A percentile compares a stretch with the other conserved stretches of the same genome.
These are phyloP conservation scores for Perkinsus chesapeaki DNA, from an alignment of 169 alveolate genomes.

Conservation along the genomic window DNA sequence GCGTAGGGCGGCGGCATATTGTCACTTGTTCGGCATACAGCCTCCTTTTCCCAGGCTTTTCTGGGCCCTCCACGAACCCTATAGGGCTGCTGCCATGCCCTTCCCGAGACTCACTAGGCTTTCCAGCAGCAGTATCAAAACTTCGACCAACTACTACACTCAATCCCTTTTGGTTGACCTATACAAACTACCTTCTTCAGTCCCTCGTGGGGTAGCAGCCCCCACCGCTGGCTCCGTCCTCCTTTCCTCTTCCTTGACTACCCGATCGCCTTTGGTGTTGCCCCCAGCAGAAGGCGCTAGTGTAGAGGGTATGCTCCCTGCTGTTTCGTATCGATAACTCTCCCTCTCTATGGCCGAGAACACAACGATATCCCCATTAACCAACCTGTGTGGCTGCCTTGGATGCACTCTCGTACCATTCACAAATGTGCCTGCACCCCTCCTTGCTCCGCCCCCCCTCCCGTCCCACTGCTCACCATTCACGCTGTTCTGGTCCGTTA, in stretches of 20 bases:
- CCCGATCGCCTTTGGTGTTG: too few relatives aligned
- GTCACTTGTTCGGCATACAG: background rate
- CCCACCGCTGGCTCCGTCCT: too few relatives aligned
- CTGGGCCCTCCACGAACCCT: background rate
- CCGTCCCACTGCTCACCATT: background rate
- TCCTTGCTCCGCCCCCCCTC: background rate
- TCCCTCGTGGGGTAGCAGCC: too few relatives aligned
- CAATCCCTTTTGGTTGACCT: too few relatives aligned
- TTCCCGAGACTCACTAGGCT: background rate
- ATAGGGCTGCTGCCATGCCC: background rate
- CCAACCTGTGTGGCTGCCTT: background rate
- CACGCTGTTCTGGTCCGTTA: background rate
- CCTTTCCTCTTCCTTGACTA: too few relatives aligned
- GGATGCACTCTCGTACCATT: background rate
- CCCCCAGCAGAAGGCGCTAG: background rate
- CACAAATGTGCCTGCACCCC: background rate
- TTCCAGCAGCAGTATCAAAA: background rate
- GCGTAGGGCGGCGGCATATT: background rate
- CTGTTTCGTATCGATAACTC: background rate
- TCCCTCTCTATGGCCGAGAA: slow-evolving; percentile 3
- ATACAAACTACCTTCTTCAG: too few relatives aligned
- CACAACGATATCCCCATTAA: background rate
- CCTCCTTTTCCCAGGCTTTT: background rate
- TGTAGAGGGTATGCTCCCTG: background rate
- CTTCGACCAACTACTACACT: too few relatives aligned